A percentile compares a stretch with the other conserved stretches of the same genome.
Conservation (phyloP, 768 basidiomycete genomes). For the Mycena albidolilacea region DNA sequence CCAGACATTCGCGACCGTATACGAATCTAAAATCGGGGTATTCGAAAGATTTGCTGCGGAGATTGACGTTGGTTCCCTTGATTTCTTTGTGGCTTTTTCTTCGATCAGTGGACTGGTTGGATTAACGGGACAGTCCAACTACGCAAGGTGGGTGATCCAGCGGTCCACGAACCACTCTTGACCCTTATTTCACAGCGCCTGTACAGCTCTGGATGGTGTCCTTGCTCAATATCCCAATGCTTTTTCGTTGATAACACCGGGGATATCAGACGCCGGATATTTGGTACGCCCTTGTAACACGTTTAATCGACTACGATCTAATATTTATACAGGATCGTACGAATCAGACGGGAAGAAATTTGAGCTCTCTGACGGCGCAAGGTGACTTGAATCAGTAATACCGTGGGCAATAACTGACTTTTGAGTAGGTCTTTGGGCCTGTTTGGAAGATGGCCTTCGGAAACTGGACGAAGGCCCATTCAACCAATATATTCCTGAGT, state of each 20-base stretch:
- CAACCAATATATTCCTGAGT: constrained; percentile 25
- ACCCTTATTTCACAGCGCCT: not conserved
- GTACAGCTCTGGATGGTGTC: constrained; percentile 17
- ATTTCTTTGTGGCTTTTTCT: constrained; percentile 22
- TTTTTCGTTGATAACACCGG: constrained; percentile 28
- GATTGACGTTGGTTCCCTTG: constrained; percentile 9
- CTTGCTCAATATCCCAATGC: constrained; percentile 21
- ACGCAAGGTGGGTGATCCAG: constrained; percentile 11
- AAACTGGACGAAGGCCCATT: constrained; percentile 10
- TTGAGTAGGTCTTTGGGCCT: constrained; percentile 6
- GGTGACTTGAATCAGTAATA: not conserved
- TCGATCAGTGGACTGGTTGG: constrained; percentile 25
- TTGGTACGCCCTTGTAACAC: not conserved
- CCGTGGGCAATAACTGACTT: not conserved
- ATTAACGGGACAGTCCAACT: constrained; percentile 13
- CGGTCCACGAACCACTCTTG: not conserved
- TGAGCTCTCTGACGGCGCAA: not conserved
- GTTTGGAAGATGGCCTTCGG: constrained; percentile 14
- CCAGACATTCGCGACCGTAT: not conserved
- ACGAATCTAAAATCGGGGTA: constrained; percentile 12
- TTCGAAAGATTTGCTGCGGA: constrained; percentile 4
- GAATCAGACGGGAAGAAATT: not conserved
- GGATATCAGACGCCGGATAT: constrained; percentile 18
- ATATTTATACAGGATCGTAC: no score
- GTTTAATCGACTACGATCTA: no score